phyloP scores from a whole-genome alignment of 1,284 basidiomycete species.

The Schizophyllum amplum region DNA sequence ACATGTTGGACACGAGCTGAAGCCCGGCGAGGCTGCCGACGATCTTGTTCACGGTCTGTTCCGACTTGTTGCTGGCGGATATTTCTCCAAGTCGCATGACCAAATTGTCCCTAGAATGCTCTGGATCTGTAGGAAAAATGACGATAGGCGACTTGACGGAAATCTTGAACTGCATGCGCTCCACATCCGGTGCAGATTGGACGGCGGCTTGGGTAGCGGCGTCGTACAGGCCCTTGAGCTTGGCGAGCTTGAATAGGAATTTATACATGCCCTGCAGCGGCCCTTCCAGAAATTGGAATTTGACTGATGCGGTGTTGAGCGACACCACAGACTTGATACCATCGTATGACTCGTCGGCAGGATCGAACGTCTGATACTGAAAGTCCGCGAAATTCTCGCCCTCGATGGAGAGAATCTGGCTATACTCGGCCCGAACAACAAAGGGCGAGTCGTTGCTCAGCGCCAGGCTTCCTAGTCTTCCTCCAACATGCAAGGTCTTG shows the following conservation, averaged over 20 bases:
- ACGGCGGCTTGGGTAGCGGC: slow-evolving; percentile 91
- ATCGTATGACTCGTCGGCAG: slow-evolving; percentile 55
- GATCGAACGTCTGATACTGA: slow-evolving; percentile 90
- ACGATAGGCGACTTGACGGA: slow-evolving; percentile 91
- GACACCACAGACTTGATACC: slow-evolving; percentile 86
- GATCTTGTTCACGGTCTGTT: slow-evolving; percentile 55
- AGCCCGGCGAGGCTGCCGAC: slow-evolving; percentile 82
- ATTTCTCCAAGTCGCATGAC: slow-evolving; percentile 89
- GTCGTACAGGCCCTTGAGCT: slow-evolving; percentile 91
- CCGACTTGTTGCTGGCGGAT: slow-evolving; percentile 73
- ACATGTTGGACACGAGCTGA: slow-evolving; percentile 70
- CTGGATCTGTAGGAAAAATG: slow-evolving; percentile 74
- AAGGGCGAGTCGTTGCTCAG: slow-evolving; percentile 69
- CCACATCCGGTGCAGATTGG: slow-evolving; percentile 83
- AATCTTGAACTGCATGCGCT: slow-evolving; percentile 88
- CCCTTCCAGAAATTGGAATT: slow-evolving; percentile 83
- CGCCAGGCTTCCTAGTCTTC: slow-evolving; percentile 80
- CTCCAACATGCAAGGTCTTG: slow-evolving; percentile 75
- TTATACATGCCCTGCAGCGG: slow-evolving; percentile 82
- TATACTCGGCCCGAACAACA: slow-evolving; percentile 63
- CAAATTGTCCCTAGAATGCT: slow-evolving; percentile 60
- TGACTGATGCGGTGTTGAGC: slow-evolving; percentile 87
- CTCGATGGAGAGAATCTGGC: slow-evolving; percentile 89
- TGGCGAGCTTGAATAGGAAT: slow-evolving; percentile 85
- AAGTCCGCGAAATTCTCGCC: slow-evolving; percentile 95